A percentile compares a stretch with the other conserved stretches of the same genome.
Evolutionary conservation across 305 asterid species (phyloP).

Genomic region (Plantago lanceolata): DNA sequence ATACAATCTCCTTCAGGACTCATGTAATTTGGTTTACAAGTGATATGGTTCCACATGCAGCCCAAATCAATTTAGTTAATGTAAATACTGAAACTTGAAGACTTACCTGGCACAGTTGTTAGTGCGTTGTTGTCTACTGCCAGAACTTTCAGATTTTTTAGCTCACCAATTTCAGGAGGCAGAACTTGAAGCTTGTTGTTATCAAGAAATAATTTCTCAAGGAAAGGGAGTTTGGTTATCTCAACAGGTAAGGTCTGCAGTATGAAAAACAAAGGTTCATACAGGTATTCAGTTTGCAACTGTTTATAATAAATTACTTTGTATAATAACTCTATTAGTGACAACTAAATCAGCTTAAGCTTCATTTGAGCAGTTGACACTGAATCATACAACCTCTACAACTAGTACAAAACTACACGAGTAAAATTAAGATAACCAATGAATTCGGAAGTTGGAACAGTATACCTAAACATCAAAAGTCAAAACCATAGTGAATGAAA

Average conservation of each 20-base stretch:
- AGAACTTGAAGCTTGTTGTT: slow-evolving; percentile 75
- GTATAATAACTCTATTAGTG: slow-evolving; percentile 11
- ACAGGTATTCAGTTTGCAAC: slow-evolving; percentile 23
- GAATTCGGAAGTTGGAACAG: too few species aligned
- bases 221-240: slow-evolving; percentile 79
- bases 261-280: slow-evolving; percentile 24
- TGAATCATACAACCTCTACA: background rate
- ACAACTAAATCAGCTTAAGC: background rate
- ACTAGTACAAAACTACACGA: too few species aligned
- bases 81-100: slow-evolving; percentile 15
- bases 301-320: slow-evolving; percentile 15
- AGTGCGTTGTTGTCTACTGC: slow-evolving; percentile 87
- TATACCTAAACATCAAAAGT: too few species aligned
- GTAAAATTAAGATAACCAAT: too few species aligned
- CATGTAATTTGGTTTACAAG: slow-evolving; percentile 17
- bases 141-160: slow-evolving; percentile 86
- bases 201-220: slow-evolving; percentile 92
- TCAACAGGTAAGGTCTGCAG: slow-evolving; percentile 84
- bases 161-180: slow-evolving; percentile 95
- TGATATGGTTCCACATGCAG: slow-evolving; percentile 2
- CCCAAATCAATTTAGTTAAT: slow-evolving; percentile 14
- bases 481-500: too few species aligned
- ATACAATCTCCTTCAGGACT: slow-evolving; percentile 5
- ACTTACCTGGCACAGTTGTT: slow-evolving; percentile 89
- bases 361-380: too few species aligned